Base-by-base conservation (phyloP, 176 grass and related monocot genomes). In the Canna indica region DNA sequence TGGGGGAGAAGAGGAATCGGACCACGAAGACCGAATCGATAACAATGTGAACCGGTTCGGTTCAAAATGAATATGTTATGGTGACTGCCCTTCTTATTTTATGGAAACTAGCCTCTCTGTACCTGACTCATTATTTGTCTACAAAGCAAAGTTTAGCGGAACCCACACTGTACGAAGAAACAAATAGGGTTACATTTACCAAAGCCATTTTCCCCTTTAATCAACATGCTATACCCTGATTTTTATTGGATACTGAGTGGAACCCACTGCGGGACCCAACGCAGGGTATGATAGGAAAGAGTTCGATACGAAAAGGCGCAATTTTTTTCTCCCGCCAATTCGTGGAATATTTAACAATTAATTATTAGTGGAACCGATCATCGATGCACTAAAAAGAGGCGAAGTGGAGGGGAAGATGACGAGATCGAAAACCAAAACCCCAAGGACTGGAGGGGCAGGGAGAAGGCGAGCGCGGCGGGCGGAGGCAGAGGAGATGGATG, bases 371-470 rank as follows among this genome's bases (percentile, higher is more conserved):
- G 27, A 46, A 12, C n/a, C n/a, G n/a, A n/a, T n/a, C n/a, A n/a
- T 70, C 28, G 39, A 20, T 10, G 45, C 3, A 70, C 7, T 39
- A 42, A 70, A 70, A 70, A 50, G 41, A 10, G 42, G 26, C 35
- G 13, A 22, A 52, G 68, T 16, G 68, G 10, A 67, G 36, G 11
- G 63, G 34, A 15, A 42, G 67, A 25, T 47, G 81, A 45, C 44
- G 80, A 83, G 71, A 88, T 72, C 76, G 78, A 77, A 6, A 78
- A 47, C 79, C 28, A 91, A 82, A 74, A 84, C 88, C 56, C 84
- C 81, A 32, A 67, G 44, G 10, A 5, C 16, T 24, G 30, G 34
- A 41, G 71, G 28, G 47, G 5, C 22, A 16, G 31, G 12, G 32
- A 42, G 71, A 32, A 58, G 70, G 71, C 64, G 35, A 56, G 0